Conservation (phyloP, 768 basidiomycete species). For the Suillus discolor region DNA sequence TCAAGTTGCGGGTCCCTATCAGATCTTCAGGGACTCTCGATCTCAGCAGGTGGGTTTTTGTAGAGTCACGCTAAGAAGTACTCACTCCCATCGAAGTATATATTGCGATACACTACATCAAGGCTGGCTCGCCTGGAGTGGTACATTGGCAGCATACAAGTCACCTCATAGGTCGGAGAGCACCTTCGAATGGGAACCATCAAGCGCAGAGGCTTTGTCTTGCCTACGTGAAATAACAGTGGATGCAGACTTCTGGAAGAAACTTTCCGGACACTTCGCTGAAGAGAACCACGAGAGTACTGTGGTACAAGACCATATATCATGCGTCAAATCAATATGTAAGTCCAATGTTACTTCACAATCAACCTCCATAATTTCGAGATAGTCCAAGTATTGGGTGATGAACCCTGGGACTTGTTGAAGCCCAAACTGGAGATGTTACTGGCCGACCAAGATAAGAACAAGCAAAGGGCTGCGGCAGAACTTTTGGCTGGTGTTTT, state of each 20-base stretch:
- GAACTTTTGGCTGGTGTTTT: constrained; percentile 80
- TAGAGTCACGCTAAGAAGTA: neutral
- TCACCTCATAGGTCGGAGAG: constrained; percentile 50
- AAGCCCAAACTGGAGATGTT: constrained; percentile 63
- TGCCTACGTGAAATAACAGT: constrained; percentile 50
- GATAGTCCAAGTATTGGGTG: constrained; percentile 66
- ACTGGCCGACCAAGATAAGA: constrained; percentile 72
- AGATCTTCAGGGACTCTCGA: constrained; percentile 4
- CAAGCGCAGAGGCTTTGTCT: constrained; percentile 51
- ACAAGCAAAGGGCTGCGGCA: constrained; percentile 87
- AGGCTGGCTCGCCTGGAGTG: constrained; percentile 73
- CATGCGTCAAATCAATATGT: constrained; percentile 79
- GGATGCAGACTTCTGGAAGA: constrained; percentile 64
- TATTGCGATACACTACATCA: constrained; percentile 57
- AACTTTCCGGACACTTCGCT: constrained; percentile 66
- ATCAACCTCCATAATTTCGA: neutral
- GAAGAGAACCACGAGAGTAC: constrained; percentile 75
- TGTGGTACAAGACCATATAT: constrained; percentile 69
- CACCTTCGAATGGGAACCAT: constrained; percentile 62
- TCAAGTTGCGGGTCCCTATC: constrained; percentile 44
- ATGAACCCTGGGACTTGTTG: constrained; percentile 57
- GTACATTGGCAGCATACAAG: constrained; percentile 46
- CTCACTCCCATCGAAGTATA: constrained; percentile 36
- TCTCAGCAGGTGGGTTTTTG: constrained; percentile 2
- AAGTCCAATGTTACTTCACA: constrained; percentile 22